A percentile compares a stretch with the other conserved stretches of the same genome.
phyloP scores from a whole-genome alignment of 2,329 filamentous ascomycete genomes.

The Fusarium sarcochroum region DNA sequence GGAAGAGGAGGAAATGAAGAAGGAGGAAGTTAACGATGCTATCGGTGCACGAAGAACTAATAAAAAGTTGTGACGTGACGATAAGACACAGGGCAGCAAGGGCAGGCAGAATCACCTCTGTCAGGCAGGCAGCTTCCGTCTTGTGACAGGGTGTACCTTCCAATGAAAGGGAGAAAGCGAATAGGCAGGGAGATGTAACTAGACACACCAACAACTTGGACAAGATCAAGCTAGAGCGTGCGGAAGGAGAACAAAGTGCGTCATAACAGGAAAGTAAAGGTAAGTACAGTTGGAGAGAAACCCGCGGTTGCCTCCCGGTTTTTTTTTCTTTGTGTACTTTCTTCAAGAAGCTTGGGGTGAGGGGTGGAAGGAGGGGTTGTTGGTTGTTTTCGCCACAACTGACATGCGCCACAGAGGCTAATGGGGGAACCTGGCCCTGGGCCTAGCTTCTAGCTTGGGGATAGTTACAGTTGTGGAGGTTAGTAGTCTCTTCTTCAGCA shows the following conservation, averaged over 20 bases:
- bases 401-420: constrained; percentile 29
- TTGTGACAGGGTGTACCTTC: constrained; percentile 12
- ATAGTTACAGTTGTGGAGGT: background rate
- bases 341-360: constrained; percentile 39
- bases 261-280: constrained; percentile 48
- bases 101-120: constrained; percentile 30
- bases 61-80: constrained; percentile 38
- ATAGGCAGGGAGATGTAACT: constrained; percentile 7
- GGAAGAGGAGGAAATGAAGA: constrained; percentile 16
- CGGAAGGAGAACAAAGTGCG: constrained; percentile 37
- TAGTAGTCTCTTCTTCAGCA: background rate
- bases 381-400: constrained; percentile 46
- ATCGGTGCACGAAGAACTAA: constrained; percentile 31
- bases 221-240: constrained; percentile 27
- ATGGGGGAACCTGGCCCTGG: constrained; percentile 2
- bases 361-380: constrained; percentile 46
- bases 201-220: constrained; percentile 7
- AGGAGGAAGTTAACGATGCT: constrained; percentile 32
- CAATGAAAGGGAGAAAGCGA: background rate
- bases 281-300: constrained; percentile 22
- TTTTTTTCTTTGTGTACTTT: constrained; percentile 45
- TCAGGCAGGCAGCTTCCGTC: constrained; percentile 14
- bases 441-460: background rate
- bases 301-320: constrained; percentile 29
- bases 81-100: constrained; percentile 33